These are phyloP conservation scores for Pichia sp. DNA, from an alignment of 1,139 yeast species.

Conservation along the genomic window DNA sequence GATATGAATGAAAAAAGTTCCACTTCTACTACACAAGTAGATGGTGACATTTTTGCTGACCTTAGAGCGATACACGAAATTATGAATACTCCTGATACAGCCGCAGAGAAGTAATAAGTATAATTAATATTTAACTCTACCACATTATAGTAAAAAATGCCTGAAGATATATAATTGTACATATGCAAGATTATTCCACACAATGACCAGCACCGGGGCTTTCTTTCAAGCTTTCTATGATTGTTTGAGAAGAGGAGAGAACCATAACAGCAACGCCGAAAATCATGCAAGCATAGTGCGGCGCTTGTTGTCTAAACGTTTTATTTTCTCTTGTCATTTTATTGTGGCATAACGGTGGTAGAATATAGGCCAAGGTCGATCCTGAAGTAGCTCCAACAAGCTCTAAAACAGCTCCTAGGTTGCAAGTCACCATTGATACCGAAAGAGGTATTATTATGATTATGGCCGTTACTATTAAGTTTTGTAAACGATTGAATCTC, in stretches of 20 bases:
- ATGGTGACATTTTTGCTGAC: slow-evolving; percentile 6
- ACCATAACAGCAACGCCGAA: slow-evolving; percentile 79
- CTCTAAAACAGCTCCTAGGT: slow-evolving; percentile 83
- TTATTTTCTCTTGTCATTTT: slow-evolving; percentile 53
- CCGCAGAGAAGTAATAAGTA: neutral
- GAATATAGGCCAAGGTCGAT: slow-evolving; percentile 83
- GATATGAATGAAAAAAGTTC: neutral
- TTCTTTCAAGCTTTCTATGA: slow-evolving; percentile 47
- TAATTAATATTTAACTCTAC: neutral
- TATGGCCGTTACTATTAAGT: slow-evolving; percentile 61
- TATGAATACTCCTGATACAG: neutral
- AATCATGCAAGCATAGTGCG: slow-evolving; percentile 55
- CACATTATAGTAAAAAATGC: slow-evolving; percentile 2
- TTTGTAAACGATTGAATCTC: slow-evolving; percentile 46
- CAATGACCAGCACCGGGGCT: slow-evolving; percentile 41
- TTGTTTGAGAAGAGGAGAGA: slow-evolving; percentile 70
- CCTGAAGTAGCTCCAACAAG: slow-evolving; percentile 92
- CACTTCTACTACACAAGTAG: neutral
- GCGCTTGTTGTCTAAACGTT: slow-evolving; percentile 40
- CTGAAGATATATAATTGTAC: neutral
- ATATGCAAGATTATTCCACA: slow-evolving; percentile 6
- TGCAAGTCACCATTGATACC: slow-evolving; percentile 76
- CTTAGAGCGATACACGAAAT: slow-evolving; percentile 4
- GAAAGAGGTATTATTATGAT: slow-evolving; percentile 69
- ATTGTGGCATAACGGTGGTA: slow-evolving; percentile 81